Evolutionary conservation across 2,329 filamentous ascomycete species (phyloP), one percentile per base, ranked within the genome.

Genomic region (Exophiala xenobiotica): DNA sequence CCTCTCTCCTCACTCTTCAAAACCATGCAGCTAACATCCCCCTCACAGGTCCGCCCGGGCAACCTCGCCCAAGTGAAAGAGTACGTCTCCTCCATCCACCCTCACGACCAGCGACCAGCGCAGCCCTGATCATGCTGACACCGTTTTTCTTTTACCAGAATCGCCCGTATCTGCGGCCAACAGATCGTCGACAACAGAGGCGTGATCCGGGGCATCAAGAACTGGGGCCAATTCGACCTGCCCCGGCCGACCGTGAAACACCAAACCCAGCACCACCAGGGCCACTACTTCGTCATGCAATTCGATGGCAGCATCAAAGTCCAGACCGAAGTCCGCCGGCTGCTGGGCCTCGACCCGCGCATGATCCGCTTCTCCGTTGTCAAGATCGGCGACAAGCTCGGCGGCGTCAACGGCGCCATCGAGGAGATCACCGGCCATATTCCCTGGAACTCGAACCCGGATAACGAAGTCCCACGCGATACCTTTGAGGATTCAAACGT

Each of bases 251-350:
- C 85, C 53, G 85, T 84, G 56, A 86, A 86, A 67, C 86, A 95
- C 71, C 90, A 96, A 74, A 83, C 87, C 63, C 84, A 83, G 61
- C 87, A 97, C 79, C 82, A 82, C 59, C 81, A 84, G 62, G 93
- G 93, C 49, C 91, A 97, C 76, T 95, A 99, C 79, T 99, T 99
- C 72, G 87, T 95, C 66, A 88, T 99, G 87, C 88, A 93, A 63
- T 99, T 96, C 78, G 93, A 99, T 70, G 76, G 86, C 50, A 87
- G 85, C 53, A 81, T 84, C 6, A 70, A 76, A 44, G 85, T 88
- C 6, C 92, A 97, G 72, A 75, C 87, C 60, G 78, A 83, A 37
- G 80, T 99, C 33, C 80, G 86, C 56, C 79, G 79, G 54, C 92
- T 88, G 14, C 78, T 99, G 60, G 80, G 82, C 44, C 78, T 95